These are phyloP conservation scores for Hamigera avellanea DNA, from an alignment of 495 filamentous ascomycete genomes.

Conservation along the genomic window DNA sequence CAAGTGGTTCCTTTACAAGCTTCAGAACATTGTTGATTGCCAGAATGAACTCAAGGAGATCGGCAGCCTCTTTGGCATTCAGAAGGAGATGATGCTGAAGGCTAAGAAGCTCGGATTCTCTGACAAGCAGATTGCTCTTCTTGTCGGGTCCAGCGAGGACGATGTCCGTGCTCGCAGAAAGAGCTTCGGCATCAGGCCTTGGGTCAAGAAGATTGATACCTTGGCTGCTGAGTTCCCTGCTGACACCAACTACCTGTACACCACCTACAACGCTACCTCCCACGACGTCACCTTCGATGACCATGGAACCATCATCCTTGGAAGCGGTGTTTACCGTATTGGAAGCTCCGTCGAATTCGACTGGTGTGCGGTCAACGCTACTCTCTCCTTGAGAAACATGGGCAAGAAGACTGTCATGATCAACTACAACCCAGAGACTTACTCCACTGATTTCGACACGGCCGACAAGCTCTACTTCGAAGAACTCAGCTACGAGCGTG, in stretches of 20 bases:
- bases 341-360: slow-evolving; percentile 98
- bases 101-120: slow-evolving; percentile 92
- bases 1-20: slow-evolving; percentile 75
- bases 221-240: slow-evolving; percentile 95
- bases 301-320: slow-evolving; percentile 88
- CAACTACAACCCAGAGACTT: slow-evolving; percentile 93
- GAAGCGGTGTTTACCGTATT: slow-evolving; percentile 95
- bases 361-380: slow-evolving; percentile 96
- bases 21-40: slow-evolving; percentile 90
- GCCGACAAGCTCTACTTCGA: slow-evolving; percentile 94
- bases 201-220: slow-evolving; percentile 97
- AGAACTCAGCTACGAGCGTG: slow-evolving; percentile 89
- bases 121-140: slow-evolving; percentile 86
- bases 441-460: slow-evolving; percentile 92
- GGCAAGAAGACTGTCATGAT: slow-evolving; percentile 97
- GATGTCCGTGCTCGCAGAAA: slow-evolving; percentile 70
- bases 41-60: slow-evolving; percentile 89
- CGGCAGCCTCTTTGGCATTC: slow-evolving; percentile 59
- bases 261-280: slow-evolving; percentile 87
- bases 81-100: slow-evolving; percentile 56
- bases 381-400: slow-evolving; percentile 78
- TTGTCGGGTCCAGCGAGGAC: slow-evolving; percentile 85
- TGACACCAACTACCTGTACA: slow-evolving; percentile 91
- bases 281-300: slow-evolving; percentile 80
- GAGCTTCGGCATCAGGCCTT: slow-evolving; percentile 73